Evolutionary conservation across 2,329 filamentous ascomycete species (phyloP).

Genomic region (Paecilomyces fulvus): DNA sequence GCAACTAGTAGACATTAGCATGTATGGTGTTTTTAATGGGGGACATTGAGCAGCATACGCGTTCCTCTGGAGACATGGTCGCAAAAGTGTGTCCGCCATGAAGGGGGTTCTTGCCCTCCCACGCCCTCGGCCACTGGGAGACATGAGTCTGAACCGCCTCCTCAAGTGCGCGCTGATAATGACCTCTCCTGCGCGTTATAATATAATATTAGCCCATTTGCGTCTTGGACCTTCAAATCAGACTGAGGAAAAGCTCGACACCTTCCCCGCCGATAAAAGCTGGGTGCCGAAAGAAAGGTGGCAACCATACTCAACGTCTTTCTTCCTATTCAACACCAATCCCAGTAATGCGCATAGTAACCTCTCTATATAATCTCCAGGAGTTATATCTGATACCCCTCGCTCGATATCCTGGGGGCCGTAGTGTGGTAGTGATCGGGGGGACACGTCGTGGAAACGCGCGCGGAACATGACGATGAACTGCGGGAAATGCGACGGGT

Average conservation of each 20-base stretch:
- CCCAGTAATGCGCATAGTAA: slow-evolving; percentile 84
- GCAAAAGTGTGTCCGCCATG: slow-evolving; percentile 73
- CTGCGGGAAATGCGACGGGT: slow-evolving; percentile 41
- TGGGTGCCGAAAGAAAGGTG: slow-evolving; percentile 9
- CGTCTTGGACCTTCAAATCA: neutral
- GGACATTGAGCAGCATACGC: slow-evolving; percentile 49
- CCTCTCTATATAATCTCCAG: slow-evolving; percentile 77
- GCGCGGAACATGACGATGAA: slow-evolving; percentile 98
- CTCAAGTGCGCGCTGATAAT: slow-evolving; percentile 87
- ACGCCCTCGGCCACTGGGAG: slow-evolving; percentile 77
- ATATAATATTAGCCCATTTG: slow-evolving; percentile 21
- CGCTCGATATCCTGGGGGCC: slow-evolving; percentile 92
- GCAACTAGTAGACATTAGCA: slow-evolving; percentile 50
- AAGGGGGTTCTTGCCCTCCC: slow-evolving; percentile 76
- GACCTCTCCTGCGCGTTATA: slow-evolving; percentile 59
- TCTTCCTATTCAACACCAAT: slow-evolving; percentile 90
- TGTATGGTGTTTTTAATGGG: slow-evolving; percentile 1
- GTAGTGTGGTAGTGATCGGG: slow-evolving; percentile 77
- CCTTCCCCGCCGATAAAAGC: neutral
- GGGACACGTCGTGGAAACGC: slow-evolving; percentile 83
- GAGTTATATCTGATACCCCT: slow-evolving; percentile 67
- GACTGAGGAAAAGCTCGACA: neutral
- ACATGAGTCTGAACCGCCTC: slow-evolving; percentile 82
- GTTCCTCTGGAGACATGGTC: slow-evolving; percentile 69
- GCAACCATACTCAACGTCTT: slow-evolving; percentile 84